Evolutionary conservation across 2,329 filamentous ascomycete genomes (phyloP), one percentile per base, ranked within the genome.

Genomic region (Madurella fahalii): DNA sequence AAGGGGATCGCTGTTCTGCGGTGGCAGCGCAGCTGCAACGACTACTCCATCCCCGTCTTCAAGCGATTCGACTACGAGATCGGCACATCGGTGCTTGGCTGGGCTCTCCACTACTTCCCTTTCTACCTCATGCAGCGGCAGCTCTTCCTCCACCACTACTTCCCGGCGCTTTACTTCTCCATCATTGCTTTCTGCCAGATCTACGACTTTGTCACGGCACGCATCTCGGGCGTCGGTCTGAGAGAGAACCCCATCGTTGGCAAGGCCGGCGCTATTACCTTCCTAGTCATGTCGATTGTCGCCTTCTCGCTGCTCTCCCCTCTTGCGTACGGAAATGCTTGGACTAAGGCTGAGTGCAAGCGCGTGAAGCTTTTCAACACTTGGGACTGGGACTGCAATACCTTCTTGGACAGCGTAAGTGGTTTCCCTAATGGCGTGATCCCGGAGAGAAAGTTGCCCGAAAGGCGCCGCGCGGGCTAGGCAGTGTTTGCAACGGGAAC

Each of bases 361-460:
- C 84, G 84, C 53, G 86, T 94, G 58, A 97, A 97, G 78, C 77
- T 99, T 12, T 86, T 97, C 68, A 77, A 81, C 55, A 86, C 84
- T 1, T 99, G 94, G 94, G 94, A 99, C 70, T 99, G 93, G 82
- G 94, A 99, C 72, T 99, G 94, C 81, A 96, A 95, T 72, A 92
- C 83, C 57, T 99, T 99, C 77, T 78, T 87, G 64, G 85, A 86
- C 61, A 85, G 84, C 68, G 92, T 96, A 85, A 89, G 89, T 86
- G 49, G 49, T 52, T 59, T 69, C 54, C 67, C 71, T 64, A 49
- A 65, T 50, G 65, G 68, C 58, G 58, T 64, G 43, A 66, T 75
- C 47, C 74, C 73, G 46, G 53, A 69, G 62, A 69, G 68, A 59
- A 61, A 68, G 58, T 60, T 72, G 52, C 69, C 69, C 30, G 58